These are phyloP conservation scores for Selenicereus undatus DNA, from an alignment of 148 eudicot species.

Conservation along the genomic window DNA sequence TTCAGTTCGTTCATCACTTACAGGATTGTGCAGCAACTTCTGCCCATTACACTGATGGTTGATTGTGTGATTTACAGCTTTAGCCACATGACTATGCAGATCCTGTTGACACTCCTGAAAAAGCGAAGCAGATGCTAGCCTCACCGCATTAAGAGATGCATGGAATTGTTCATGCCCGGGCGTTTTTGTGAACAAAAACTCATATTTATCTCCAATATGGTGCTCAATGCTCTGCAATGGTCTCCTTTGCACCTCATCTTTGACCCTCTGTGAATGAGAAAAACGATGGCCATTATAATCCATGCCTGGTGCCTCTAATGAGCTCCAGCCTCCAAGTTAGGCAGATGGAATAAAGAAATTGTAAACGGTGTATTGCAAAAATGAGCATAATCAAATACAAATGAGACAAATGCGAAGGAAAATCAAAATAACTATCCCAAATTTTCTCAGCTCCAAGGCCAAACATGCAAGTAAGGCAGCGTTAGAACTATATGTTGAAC, in stretches of 20 bases:
- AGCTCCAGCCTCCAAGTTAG: not conserved
- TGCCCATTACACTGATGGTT: constrained; percentile 33
- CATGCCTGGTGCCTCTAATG: not conserved
- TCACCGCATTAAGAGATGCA: constrained; percentile 39
- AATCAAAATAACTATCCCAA: not conserved
- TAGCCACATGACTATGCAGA: constrained; percentile 17
- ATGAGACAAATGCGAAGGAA: not conserved
- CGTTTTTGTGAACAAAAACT: constrained; percentile 41
- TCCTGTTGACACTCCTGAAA: constrained; percentile 28
- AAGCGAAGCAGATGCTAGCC: constrained; percentile 21
- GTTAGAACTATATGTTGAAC: not conserved
- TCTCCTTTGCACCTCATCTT: constrained; percentile 53
- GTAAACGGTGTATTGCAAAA: not conserved
- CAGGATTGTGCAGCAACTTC: constrained; percentile 28
- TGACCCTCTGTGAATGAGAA: constrained; percentile 42
- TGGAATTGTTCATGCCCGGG: constrained; percentile 59
- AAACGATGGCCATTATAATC: not conserved
- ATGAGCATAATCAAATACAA: not conserved
- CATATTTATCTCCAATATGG: constrained; percentile 27
- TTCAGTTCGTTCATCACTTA: constrained; percentile 42
- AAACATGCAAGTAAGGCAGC: not conserved
- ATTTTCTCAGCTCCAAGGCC: not conserved
- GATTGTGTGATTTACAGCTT: constrained; percentile 20
- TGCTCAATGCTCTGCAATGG: constrained; percentile 29
- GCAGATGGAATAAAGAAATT: not conserved